Evolutionary conservation across 495 filamentous ascomycete species (phyloP), one percentile per base, ranked within the genome.

Genomic region (Xylaria curta): DNA sequence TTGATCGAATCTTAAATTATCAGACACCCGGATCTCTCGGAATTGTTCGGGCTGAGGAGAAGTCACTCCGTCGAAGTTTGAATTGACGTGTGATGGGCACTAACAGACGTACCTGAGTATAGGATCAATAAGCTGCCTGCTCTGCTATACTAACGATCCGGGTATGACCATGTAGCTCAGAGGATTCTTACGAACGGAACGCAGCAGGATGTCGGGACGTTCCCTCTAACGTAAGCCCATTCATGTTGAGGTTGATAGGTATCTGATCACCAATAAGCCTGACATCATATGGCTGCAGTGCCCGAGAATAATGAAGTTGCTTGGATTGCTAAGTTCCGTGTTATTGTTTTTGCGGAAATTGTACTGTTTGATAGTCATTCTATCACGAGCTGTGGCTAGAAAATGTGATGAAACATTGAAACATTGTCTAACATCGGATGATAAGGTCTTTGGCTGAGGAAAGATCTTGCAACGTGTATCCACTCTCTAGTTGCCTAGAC

Each of bases 191-290:
- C 31, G 58, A 60, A 38, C 58, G 8, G 58, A 60, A 38, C 58
- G 8, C 26, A 26, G 17, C 21, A 1, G 28, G 36, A 36, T 44
- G 4, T 44, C 38, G 60, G 60, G n/a, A 59, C 54, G 21, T n/a
- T 2, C 53, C 54, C 21, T 60, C 58, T 38, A 33, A 60, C 58
- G 58, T 60, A 60, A 56, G 53, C 53, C 13, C 51, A 56, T 54
- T 54, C 10, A 6, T 4, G 10, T 24, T 3, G n/a, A 4, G 31
- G 5, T 31, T 2, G 24, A 4, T 58, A 36, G 15, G 56, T 36
- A 38, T 36, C 56, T n/a, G 28, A 38, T 36, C 31, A 33, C 28
- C 31, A 38, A 60, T 19, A 38, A 38, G 33, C 58, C 17, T 60
- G 31, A 21, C 33, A 33, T 21, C n/a, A 2, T 60, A 38, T 19